phyloP scores from a whole-genome alignment of 768 basidiomycete species.

The Russula earlei region DNA sequence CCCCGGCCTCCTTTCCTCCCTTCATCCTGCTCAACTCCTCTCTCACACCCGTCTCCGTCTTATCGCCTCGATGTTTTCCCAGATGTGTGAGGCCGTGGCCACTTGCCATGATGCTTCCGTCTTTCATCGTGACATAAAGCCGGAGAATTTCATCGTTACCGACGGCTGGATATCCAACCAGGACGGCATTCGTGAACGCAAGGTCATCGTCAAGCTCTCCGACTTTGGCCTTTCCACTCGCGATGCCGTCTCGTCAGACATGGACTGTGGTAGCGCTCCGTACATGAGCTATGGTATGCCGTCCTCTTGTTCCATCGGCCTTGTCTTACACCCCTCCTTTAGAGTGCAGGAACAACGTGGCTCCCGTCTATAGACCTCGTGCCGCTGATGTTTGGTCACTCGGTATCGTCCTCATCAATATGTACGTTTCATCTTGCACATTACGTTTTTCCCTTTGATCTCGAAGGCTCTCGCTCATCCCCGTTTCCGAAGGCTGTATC shows the following conservation, averaged over 20 bases:
- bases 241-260: conserved; percentile 82
- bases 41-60: conserved; percentile 82
- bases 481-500: conserved; percentile 65
- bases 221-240: conserved; percentile 95
- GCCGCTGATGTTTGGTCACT: conserved; percentile 98
- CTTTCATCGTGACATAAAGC: conserved; percentile 97
- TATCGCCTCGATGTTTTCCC: conserved; percentile 94
- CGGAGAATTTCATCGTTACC: conserved; percentile 95
- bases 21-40: conserved; percentile 71
- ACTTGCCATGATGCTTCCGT: conserved; percentile 87
- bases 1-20: conserved; percentile 80
- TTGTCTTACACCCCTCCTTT: conserved; percentile 9
- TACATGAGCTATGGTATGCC: conserved; percentile 94
- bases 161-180: conserved; percentile 56
- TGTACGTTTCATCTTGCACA: conserved; percentile 42
- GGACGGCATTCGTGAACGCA: conserved; percentile 59
- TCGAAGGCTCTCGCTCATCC: conserved; percentile 5
- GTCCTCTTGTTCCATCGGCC: conserved; percentile 13
- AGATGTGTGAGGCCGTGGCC: conserved; percentile 98
- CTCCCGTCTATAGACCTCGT: conserved; percentile 87
- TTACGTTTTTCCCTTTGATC: conserved; percentile 2
- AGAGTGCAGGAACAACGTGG: conserved; percentile 98
- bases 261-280: conserved; percentile 97
- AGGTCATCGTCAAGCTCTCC: conserved; percentile 91
- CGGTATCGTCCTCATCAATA: conserved; percentile 98